These are phyloP conservation scores for Myriosclerotinia curreyana DNA, from an alignment of 2,329 filamentous ascomycete genomes.

Conservation along the genomic window DNA sequence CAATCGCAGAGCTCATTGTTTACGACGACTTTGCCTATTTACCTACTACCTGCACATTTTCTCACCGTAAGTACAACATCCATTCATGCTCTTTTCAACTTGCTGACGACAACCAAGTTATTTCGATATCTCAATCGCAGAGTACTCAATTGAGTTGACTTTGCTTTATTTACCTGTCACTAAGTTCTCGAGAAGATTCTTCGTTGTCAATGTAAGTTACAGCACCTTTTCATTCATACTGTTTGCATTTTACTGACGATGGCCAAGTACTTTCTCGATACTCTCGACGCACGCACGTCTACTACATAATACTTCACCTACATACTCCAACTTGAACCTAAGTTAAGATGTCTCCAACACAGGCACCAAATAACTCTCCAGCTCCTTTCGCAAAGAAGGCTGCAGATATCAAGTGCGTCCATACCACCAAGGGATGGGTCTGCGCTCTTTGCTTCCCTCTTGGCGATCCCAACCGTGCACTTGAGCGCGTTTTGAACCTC, in stretches of 20 bases:
- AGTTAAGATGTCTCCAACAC: not conserved
- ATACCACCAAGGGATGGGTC: conserved; percentile 16
- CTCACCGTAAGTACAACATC: not conserved
- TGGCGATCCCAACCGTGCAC: not conserved
- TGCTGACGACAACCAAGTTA: not conserved
- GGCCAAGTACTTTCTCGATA: not conserved
- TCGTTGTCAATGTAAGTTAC: not conserved
- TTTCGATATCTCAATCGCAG: not conserved
- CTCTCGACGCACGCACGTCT: not conserved
- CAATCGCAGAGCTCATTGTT: not conserved
- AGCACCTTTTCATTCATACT: not conserved
- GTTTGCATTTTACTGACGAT: not conserved
- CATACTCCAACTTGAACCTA: not conserved
- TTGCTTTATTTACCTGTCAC: not conserved
- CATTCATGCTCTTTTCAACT: not conserved
- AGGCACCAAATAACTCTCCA: not conserved
- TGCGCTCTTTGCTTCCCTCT: conserved; percentile 19
- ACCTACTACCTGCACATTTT: not conserved
- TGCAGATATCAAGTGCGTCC: conserved; percentile 2
- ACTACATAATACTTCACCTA: not conserved
- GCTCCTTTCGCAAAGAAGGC: not conserved
- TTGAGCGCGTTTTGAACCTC: conserved; percentile 6
- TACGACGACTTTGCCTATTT: not conserved
- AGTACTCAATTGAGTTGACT: not conserved
- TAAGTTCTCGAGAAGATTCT: not conserved